Evolutionary conservation across 225 moss, liverwort and hornwort species (phyloP), one percentile per base, ranked within the genome.

Genomic region (Pseudisothecium myosuroides): DNA sequence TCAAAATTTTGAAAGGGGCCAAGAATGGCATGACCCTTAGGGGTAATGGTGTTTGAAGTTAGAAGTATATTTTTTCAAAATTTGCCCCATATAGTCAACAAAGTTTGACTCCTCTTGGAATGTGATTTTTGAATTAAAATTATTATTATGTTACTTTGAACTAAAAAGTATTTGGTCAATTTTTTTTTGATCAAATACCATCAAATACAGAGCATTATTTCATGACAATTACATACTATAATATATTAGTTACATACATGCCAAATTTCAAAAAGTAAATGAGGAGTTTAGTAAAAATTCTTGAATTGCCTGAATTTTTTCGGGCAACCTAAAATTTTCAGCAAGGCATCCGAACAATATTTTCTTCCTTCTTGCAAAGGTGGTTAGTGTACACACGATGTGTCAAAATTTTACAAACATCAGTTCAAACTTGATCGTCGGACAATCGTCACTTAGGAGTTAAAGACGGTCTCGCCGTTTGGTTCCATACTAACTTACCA

Each of bases 251-350:
- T 15, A 27, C 15, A 41, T 26, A 15, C 7, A 24, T 72, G 27
- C 9, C 72, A 72, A 41, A 26, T 41, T 39, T 71, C 26, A 66
- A 71, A 71, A 41, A 41, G 26, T 71, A 39, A 39, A 69, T 39
- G 69, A 69, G 4, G 23, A 8, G 0, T 71, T 24, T n/a, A 14
- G 41, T 7, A 39, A 69, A 69, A 39, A 5, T 4, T 14, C 4
- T 2, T 41, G 15, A 41, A 26, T 41, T 71, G 8, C 15, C 0
- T 27, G 3, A 72, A 72, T 20, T 27, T 43, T 41, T 14, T 26
- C 0, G 0, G 3, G 43, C 1, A 43, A 1, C 2, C 8, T 26
- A 27, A 26, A 41, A 14, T 41, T 26, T 41, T 71, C 26, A 14
- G 9, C 14, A 0, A 2, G 5, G 14, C 8, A 26, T 71, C 3